Percentiles rank a stretch among this genome's conserved stretches.
These are phyloP conservation scores for Neurospora sp. DNA, from an alignment of 495 filamentous ascomycete species.

Conservation along the genomic window DNA sequence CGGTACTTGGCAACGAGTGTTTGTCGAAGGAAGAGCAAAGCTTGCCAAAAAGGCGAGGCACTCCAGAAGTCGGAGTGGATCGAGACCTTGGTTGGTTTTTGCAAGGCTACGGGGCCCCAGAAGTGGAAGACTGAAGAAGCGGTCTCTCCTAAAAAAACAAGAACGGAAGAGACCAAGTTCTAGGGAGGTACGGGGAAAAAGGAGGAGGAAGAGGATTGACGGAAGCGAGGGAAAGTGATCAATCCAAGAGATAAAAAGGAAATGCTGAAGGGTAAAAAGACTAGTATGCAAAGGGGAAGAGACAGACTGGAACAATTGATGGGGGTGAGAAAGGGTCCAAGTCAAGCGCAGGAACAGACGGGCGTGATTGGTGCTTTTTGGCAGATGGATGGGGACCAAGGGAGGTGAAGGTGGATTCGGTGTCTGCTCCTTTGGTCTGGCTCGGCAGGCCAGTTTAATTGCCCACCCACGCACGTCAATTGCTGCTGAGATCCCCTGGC, in stretches of 20 bases:
- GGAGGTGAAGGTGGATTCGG: background rate
- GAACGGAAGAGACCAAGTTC: constrained; percentile 1
- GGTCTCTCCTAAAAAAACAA: background rate
- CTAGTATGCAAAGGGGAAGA: constrained; percentile 2
- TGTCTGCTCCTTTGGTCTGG: background rate
- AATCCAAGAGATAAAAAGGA: constrained; percentile 1
- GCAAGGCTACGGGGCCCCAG: background rate
- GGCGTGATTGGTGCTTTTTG: background rate
- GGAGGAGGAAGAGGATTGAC: constrained; percentile 14
- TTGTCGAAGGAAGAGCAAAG: constrained; percentile 4
- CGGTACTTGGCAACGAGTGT: background rate
- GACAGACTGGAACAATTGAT: background rate
- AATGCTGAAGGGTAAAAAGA: constrained; percentile 3
- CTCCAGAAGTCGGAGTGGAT: background rate
- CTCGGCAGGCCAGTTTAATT: background rate
- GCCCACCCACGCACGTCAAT: background rate
- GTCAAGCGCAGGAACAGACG: background rate
- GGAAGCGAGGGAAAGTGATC: constrained; percentile 11
- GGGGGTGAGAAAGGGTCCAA: background rate
- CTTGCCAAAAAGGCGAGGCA: background rate
- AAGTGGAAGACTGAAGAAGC: background rate
- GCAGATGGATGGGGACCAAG: background rate
- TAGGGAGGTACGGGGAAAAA: constrained; percentile 5
- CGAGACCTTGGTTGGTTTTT: background rate
- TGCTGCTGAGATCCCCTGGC: background rate